Percentiles rank a stretch among this genome's conserved stretches.
phyloP scores from a whole-genome alignment of 345 rosid genomes.

The Euphorbia pulcherrima region DNA sequence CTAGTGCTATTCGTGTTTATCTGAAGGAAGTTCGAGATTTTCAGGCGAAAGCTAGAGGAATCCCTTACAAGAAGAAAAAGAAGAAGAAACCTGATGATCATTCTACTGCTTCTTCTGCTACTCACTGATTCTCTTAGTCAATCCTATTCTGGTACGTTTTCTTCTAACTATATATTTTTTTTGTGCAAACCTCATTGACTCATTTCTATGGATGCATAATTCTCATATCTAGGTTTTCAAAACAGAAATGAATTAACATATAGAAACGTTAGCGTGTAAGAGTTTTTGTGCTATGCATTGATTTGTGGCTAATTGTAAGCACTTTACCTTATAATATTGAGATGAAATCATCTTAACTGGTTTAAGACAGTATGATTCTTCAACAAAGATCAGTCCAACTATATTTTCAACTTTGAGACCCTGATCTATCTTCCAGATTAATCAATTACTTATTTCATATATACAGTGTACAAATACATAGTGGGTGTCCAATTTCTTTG shows the following conservation, averaged over 20 bases:
- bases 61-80: slow-evolving; percentile 80
- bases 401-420: not conserved
- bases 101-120: slow-evolving; percentile 27
- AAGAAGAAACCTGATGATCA: slow-evolving; percentile 49
- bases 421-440: not conserved
- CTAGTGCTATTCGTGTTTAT: slow-evolving; percentile 60
- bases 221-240: too few relatives aligned
- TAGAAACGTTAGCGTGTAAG: too few relatives aligned
- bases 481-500: not conserved
- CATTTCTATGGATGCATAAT: not conserved
- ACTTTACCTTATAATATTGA: too few relatives aligned
- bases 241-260: too few relatives aligned
- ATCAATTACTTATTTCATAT: not conserved
- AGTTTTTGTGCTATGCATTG: too few relatives aligned
- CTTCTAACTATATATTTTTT: too few relatives aligned
- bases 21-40: slow-evolving; percentile 73
- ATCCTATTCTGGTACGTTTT: slow-evolving; percentile 13
- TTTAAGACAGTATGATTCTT: not conserved
- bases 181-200: too few relatives aligned
- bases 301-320: too few relatives aligned
- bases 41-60: slow-evolving; percentile 86
- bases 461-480: not conserved
- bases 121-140: slow-evolving; percentile 42
- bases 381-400: not conserved
- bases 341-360: too few relatives aligned